These are phyloP conservation scores for Xanthoconium separans DNA, from an alignment of 1,284 basidiomycete genomes.

Conservation along the genomic window DNA sequence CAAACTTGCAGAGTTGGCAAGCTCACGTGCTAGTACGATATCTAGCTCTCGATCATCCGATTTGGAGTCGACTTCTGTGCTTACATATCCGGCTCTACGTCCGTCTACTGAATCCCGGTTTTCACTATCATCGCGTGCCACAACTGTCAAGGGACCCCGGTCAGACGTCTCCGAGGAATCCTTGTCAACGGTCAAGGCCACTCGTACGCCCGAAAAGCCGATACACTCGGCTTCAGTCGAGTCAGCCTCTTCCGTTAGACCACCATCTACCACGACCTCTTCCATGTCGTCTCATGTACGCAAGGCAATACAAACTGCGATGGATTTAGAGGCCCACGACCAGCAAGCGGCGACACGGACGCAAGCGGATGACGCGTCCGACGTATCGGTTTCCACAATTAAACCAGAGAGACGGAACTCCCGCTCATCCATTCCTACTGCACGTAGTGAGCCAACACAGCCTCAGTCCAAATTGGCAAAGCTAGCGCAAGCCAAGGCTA, in stretches of 20 bases:
- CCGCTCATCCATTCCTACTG: constrained; percentile 4
- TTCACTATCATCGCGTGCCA: constrained; percentile 33
- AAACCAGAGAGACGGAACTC: constrained; percentile 10
- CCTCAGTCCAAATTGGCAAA: constrained; percentile 68
- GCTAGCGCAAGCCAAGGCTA: constrained; percentile 60
- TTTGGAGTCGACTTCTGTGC: constrained; percentile 50
- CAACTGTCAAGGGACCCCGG: constrained; percentile 10
- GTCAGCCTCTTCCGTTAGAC: constrained; percentile 21
- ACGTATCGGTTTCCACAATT: constrained; percentile 25
- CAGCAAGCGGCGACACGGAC: constrained; percentile 9
- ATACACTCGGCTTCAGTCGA: constrained; percentile 18
- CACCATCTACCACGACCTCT: constrained; percentile 38
- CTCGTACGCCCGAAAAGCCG: constrained; percentile 17
- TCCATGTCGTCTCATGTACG: constrained; percentile 57
- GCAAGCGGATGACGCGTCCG: constrained; percentile 18
- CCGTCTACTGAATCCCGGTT: constrained; percentile 57
- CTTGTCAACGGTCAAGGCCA: constrained; percentile 4
- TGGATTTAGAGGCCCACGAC: constrained; percentile 44
- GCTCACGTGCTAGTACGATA: constrained; percentile 49
- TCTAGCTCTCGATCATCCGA: constrained; percentile 42
- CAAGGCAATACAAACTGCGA: constrained; percentile 56
- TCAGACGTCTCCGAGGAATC: constrained; percentile 24
- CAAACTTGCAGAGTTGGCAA: constrained; percentile 62
- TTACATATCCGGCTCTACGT: constrained; percentile 65
- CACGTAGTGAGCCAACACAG: constrained; percentile 29